These are phyloP conservation scores for Trichopus zeylanicus DNA, from an alignment of 116 monocot species.

Conservation along the genomic window DNA sequence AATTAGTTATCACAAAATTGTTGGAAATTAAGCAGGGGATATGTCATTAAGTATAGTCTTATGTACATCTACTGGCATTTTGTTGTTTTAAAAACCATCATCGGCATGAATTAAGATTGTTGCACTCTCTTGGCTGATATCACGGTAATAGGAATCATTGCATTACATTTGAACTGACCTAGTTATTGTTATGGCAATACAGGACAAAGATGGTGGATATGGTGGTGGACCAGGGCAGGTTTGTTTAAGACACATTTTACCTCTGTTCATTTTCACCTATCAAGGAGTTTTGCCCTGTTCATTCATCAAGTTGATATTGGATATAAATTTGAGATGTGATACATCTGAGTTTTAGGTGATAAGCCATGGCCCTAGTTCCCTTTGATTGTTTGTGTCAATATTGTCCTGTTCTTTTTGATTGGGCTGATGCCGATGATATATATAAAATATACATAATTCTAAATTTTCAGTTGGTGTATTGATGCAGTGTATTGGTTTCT, in stretches of 20 bases:
- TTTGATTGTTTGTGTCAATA: too few relatives aligned
- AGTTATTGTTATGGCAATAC: slow-evolving; percentile 6
- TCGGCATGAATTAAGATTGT: too few relatives aligned
- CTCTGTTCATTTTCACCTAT: not conserved
- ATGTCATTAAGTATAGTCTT: too few relatives aligned
- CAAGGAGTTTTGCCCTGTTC: too few relatives aligned
- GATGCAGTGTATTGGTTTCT: not conserved
- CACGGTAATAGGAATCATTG: too few relatives aligned
- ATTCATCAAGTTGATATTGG: too few relatives aligned
- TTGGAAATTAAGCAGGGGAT: too few relatives aligned
- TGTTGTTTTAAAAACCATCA: too few relatives aligned
- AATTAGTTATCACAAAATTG: too few relatives aligned
- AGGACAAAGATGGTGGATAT: slow-evolving; percentile 89
- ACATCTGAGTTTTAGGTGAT: not conserved
- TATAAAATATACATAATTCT: not conserved
- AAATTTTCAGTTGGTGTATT: not conserved
- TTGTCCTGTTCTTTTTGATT: not conserved
- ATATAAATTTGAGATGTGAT: too few relatives aligned
- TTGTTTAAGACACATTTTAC: slow-evolving; percentile 8
- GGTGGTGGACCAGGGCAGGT: slow-evolving; percentile 99
- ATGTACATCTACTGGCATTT: too few relatives aligned
- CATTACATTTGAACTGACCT: not conserved
- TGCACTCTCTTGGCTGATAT: too few relatives aligned
- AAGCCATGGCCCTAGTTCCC: not conserved
- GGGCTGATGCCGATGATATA: not conserved